phyloP scores from a whole-genome alignment of 441 rosid genomes.

The Manihot esculenta region DNA sequence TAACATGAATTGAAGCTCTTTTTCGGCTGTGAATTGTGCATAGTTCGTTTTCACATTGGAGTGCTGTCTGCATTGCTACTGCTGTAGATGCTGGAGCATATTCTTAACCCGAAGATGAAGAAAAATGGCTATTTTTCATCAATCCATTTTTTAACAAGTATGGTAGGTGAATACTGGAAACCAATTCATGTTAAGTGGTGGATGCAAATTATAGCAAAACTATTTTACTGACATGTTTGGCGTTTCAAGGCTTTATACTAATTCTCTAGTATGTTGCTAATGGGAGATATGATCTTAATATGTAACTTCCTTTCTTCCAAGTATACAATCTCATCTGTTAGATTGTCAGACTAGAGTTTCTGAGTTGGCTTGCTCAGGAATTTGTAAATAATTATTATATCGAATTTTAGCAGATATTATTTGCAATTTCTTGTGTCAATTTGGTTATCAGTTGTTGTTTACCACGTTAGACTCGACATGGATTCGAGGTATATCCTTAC shows the following conservation, averaged over 20 bases:
- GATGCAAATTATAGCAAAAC: slow-evolving; percentile 24
- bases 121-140: slow-evolving; percentile 31
- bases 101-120: slow-evolving; percentile 32
- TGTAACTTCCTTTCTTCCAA: slow-evolving; percentile 17
- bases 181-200: slow-evolving; percentile 18
- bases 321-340: slow-evolving; percentile 6
- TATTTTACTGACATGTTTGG: slow-evolving; percentile 19
- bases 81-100: slow-evolving; percentile 22
- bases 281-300: slow-evolving; percentile 17
- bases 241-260: slow-evolving; percentile 19
- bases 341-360: slow-evolving; percentile 6
- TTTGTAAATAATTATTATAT: slow-evolving; percentile 21
- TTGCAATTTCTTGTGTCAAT: neutral
- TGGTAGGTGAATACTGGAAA: slow-evolving; percentile 19
- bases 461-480: too few relatives aligned
- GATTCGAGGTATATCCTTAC: too few relatives aligned
- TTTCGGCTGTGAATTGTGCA: slow-evolving; percentile 28
- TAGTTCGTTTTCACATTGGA: slow-evolving; percentile 23
- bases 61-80: slow-evolving; percentile 20
- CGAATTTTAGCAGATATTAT: neutral
- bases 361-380: slow-evolving; percentile 16
- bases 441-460: neutral
- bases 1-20: slow-evolving; percentile 29
- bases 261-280: slow-evolving; percentile 14
- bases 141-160: slow-evolving; percentile 20